Percentiles rank a stretch among this genome's conserved stretches.
Conservation (phyloP, 2,329 filamentous ascomycete species). For the Diaporthe sp. region DNA sequence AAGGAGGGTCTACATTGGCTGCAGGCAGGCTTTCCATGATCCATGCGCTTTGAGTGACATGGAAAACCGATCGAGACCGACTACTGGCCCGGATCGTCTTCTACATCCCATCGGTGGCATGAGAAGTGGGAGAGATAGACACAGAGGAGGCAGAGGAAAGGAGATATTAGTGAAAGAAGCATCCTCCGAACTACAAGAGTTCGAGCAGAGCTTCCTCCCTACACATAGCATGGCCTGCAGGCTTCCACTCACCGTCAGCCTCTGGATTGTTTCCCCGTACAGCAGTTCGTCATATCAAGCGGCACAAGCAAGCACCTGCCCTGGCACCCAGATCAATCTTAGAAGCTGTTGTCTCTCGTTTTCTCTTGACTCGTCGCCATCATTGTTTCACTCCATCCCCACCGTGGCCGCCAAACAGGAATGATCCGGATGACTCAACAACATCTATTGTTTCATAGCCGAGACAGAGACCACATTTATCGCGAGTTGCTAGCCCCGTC, state of each 20-base stretch:
- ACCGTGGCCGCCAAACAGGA: conserved; percentile 3
- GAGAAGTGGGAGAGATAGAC: not conserved
- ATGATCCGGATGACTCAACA: conserved; percentile 30
- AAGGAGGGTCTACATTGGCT: conserved; percentile 9
- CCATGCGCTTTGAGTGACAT: conserved; percentile 5
- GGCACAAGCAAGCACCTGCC: conserved; percentile 34
- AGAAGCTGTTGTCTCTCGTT: conserved; percentile 23
- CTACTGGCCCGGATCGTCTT: conserved; percentile 4
- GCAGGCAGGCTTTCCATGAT: conserved; percentile 2
- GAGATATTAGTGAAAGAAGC: not conserved
- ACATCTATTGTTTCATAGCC: conserved; percentile 38
- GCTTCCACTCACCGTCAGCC: conserved; percentile 33
- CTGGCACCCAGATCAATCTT: conserved; percentile 1
- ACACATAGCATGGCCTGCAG: conserved; percentile 9
- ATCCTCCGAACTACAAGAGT: conserved; percentile 16
- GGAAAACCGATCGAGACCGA: not conserved
- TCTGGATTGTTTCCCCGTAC: conserved; percentile 23
- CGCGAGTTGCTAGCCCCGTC: conserved; percentile 6
- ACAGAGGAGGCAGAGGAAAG: not conserved
- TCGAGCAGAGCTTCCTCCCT: conserved; percentile 1
- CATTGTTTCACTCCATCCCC: conserved; percentile 27
- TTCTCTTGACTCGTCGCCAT: conserved; percentile 32
- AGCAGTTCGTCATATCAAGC: conserved; percentile 37
- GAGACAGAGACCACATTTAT: conserved; percentile 32
- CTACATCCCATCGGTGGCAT: not conserved